Conservation (phyloP, 176 grass and related monocot genomes). For the Eragrostis nindensis region DNA sequence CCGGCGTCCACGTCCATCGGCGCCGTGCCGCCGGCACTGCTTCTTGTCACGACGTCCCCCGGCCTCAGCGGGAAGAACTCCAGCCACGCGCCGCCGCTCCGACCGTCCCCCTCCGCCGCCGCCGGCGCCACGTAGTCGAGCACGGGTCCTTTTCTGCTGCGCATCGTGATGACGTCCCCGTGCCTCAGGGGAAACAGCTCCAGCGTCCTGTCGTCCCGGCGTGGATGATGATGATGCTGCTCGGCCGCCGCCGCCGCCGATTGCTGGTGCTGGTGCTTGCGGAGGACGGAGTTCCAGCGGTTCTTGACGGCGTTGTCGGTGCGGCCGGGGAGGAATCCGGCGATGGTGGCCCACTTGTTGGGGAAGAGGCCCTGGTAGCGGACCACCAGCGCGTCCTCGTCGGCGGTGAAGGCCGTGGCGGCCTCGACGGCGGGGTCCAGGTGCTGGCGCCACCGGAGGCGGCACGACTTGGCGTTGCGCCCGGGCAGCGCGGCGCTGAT, state of each 20-base stretch:
- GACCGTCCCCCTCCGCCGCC: neutral
- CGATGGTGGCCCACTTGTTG: conserved; percentile 86
- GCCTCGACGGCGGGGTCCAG: conserved; percentile 46
- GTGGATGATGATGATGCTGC: neutral
- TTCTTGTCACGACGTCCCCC: neutral
- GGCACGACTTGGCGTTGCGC: conserved; percentile 70
- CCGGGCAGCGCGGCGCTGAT: conserved; percentile 47
- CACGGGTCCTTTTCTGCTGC: neutral
- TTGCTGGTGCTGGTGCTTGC: neutral
- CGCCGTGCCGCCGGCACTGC: neutral
- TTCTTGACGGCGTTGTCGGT: conserved; percentile 90
- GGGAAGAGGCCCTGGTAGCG: conserved; percentile 26
- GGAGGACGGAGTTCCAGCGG: conserved; percentile 81
- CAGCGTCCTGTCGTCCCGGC: neutral
- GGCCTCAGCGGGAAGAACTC: conserved; percentile 2
- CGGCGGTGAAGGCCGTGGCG: conserved; percentile 42
- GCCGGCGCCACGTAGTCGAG: neutral
- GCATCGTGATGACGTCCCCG: neutral
- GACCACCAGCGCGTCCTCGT: conserved; percentile 59
- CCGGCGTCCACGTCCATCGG: conserved; percentile 8
- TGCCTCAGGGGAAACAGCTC: conserved; percentile 12
- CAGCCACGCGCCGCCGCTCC: neutral
- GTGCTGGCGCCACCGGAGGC: conserved; percentile 74
- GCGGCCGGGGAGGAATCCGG: conserved; percentile 69
- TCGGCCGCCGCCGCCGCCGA: too few species aligned